Evolutionary conservation across 148 eudicot genomes (phyloP), one percentile per base, ranked within the genome.

Genomic region (Camellia japonica): DNA sequence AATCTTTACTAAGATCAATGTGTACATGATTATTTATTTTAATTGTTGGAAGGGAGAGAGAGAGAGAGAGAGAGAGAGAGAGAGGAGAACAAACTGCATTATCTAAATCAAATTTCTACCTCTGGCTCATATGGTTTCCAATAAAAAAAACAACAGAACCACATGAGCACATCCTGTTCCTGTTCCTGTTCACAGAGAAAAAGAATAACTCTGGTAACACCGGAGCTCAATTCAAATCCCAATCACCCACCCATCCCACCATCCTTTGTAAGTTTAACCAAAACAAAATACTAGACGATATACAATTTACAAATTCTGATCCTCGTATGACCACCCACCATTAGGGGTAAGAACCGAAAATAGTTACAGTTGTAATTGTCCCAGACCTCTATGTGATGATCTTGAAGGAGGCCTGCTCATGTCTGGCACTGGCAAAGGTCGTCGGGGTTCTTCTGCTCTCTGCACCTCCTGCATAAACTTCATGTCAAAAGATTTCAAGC

Each of bases 231-330:
- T 59, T 69, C 82, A 62, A 78, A 73, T 74, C 58, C 79, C 67
- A 73, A 74, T 49, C 52, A 4, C 52, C 67, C 73, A 71, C 78
- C 19, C 76, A 74, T 65, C 67, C 61, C 76, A n/a, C n/a, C 65
- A 71, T 52, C 79, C 77, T 77, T 70, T 51, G 47, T 61, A 52
- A 54, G 78, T 79, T 80, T 64, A 79, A 73, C 84, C 51, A 65
- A 76, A 78, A 77, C 76, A 77, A 77, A 82, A 78, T 85, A 77
- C 83, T 65, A 30, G 83, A 73, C 2, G 80, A 90, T 95, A 83
- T 91, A 92, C 97, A 93, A 91, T 82, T 90, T 88, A 93, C 90
- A 93, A 80, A 79, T 89, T 78, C 84, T 81, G 78, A 83, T 62
- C 49, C 13, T 62, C 74, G 75, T 43, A 41, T 30, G 59, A 81